These are phyloP conservation scores for Diatrype stigma DNA, from an alignment of 2,329 filamentous ascomycete genomes.

Conservation along the genomic window DNA sequence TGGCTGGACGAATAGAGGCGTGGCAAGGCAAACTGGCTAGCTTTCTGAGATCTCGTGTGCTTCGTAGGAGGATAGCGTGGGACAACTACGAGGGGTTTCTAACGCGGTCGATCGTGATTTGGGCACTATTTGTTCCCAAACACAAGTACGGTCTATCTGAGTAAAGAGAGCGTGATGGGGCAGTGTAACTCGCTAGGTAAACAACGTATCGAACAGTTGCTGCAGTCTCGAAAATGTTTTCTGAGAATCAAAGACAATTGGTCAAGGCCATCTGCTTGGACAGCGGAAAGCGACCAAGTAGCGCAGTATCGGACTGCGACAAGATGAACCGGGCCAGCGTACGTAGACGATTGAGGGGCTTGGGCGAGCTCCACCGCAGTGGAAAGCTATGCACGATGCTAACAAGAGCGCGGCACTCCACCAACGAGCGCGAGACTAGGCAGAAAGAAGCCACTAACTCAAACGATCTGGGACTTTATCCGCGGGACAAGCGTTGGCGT, in stretches of 20 bases:
- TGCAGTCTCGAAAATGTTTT: not conserved
- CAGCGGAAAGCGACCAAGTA: not conserved
- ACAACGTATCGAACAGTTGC: no score
- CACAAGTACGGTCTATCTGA: no score
- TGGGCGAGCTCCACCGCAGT: not conserved
- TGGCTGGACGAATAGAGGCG: not conserved
- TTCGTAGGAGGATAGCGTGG: not conserved
- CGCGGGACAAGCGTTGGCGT: not conserved
- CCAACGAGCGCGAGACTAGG: not conserved
- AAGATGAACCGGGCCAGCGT: not conserved
- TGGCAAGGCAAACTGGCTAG: not conserved
- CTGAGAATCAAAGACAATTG: slow-evolving; percentile 1
- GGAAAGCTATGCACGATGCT: not conserved
- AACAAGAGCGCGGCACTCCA: not conserved
- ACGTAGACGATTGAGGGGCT: slow-evolving; percentile 2
- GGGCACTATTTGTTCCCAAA: no score
- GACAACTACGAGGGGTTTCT: not conserved
- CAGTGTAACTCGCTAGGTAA: no score
- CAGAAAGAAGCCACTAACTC: not conserved
- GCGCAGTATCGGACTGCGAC: not conserved
- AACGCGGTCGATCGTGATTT: not conserved
- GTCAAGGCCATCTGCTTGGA: not conserved
- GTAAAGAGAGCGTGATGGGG: not conserved
- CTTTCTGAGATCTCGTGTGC: not conserved
- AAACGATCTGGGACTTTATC: not conserved